Evolutionary conservation across 495 filamentous ascomycete genomes (phyloP).

Genomic region (Sordaria brevicollis): DNA sequence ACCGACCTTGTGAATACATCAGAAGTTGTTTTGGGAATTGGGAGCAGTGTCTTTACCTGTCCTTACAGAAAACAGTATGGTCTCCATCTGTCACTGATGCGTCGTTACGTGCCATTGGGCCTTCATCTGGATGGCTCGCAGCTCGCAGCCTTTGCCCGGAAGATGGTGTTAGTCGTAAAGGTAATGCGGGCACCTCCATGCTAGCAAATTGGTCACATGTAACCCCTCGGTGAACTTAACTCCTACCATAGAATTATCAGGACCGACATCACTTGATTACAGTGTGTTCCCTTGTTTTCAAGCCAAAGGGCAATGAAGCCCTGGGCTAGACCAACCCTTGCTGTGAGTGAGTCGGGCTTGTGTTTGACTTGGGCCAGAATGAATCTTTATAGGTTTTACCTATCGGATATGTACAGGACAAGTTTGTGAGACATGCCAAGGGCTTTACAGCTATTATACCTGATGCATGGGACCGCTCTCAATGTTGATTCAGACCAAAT

Average conservation of each 20-base stretch:
- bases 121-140: too few species aligned
- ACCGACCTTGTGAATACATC: too few species aligned
- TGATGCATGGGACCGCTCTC: not conserved
- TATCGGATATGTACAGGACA: not conserved
- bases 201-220: too few species aligned
- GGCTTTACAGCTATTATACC: not conserved
- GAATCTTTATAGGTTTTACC: not conserved
- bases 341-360: not conserved
- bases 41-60: too few species aligned
- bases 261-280: not conserved
- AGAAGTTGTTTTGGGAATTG: too few species aligned
- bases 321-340: not conserved
- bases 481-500: not conserved
- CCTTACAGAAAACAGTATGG: too few species aligned
- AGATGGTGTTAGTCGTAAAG: too few species aligned
- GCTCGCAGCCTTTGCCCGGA: too few species aligned
- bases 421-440: not conserved
- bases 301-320: not conserved
- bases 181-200: too few species aligned
- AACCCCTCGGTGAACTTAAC: too few species aligned
- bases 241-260: not conserved
- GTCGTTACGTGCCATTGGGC: too few species aligned
- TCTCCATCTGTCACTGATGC: too few species aligned
- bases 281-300: not conserved
- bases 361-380: not conserved